A percentile compares a stretch with the other conserved stretches of the same genome.
phyloP scores from a whole-genome alignment of 2,329 filamentous ascomycete genomes.

The Herpotrichia juniperi region DNA sequence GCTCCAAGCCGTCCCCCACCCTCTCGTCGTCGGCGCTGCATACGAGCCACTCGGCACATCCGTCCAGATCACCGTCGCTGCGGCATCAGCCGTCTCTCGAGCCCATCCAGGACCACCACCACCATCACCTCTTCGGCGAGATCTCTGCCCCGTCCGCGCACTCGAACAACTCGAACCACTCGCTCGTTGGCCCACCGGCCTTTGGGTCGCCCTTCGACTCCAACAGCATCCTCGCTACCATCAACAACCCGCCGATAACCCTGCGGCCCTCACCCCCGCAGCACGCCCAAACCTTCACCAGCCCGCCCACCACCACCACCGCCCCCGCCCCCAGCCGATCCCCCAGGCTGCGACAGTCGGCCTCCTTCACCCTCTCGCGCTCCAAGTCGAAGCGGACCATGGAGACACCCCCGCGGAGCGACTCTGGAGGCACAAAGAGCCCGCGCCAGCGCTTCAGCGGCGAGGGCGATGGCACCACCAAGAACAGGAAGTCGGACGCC shows the following conservation, averaged over 20 bases:
- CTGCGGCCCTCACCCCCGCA: conserved; percentile 23
- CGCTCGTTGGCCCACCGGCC: conserved; percentile 44
- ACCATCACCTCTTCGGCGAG: neutral
- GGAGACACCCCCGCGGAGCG: conserved; percentile 47
- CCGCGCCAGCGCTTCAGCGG: conserved; percentile 49
- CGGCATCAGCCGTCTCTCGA: neutral
- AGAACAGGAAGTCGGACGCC: conserved; percentile 40
- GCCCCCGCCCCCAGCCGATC: conserved; percentile 32
- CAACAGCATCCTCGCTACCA: conserved; percentile 19
- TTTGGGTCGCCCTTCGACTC: conserved; percentile 6
- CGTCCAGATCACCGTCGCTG: neutral
- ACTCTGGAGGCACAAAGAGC: conserved; percentile 36
- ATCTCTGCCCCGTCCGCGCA: neutral
- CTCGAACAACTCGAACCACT: conserved; percentile 18
- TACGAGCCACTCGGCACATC: neutral
- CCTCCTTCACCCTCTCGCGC: conserved; percentile 50
- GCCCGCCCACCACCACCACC: conserved; percentile 27
- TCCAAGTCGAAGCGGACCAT: conserved; percentile 38
- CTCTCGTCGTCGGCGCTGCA: neutral
- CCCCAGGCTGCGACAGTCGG: conserved; percentile 47
- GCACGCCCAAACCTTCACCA: conserved; percentile 7
- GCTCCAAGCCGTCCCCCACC: neutral
- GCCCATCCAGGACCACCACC: conserved; percentile 9
- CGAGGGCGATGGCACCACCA: conserved; percentile 35
- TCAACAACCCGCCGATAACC: conserved; percentile 42